Evolutionary conservation across 1,284 basidiomycete genomes (phyloP).

Genomic region (Puccinia horiana): DNA sequence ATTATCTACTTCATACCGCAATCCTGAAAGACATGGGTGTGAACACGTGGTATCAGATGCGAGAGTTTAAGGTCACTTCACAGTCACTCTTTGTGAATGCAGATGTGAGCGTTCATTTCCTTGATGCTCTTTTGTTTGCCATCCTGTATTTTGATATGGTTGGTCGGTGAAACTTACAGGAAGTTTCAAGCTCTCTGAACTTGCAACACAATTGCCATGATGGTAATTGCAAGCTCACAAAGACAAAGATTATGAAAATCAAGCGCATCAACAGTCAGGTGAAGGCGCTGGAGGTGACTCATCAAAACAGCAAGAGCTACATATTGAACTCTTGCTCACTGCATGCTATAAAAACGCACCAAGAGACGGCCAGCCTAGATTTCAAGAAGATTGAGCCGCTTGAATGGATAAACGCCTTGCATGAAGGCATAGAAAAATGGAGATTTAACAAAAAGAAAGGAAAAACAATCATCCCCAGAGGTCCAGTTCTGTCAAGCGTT

Average conservation of each 20-base stretch:
- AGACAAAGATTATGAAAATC: not conserved
- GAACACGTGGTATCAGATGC: conserved; percentile 6
- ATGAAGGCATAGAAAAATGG: not conserved
- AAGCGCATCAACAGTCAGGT: not conserved
- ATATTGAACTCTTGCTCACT: conserved; percentile 17
- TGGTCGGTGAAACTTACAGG: not conserved
- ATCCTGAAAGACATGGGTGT: not conserved
- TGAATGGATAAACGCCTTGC: not conserved
- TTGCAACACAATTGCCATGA: conserved; percentile 3
- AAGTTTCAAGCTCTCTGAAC: not conserved
- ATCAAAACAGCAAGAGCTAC: not conserved
- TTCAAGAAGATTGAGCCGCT: not conserved
- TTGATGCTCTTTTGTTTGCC: not conserved
- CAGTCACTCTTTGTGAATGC: not conserved
- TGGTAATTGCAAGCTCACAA: not conserved
- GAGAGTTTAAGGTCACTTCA: not conserved
- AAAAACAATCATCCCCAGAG: not conserved
- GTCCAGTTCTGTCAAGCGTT: not conserved
- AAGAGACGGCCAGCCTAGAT: not conserved
- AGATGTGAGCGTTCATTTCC: not conserved
- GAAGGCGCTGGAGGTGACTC: not conserved
- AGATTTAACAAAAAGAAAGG: not conserved
- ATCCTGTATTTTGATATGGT: not conserved
- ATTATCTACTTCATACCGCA: not conserved
- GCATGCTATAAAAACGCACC: not conserved